phyloP scores from a whole-genome alignment of 2,329 filamentous ascomycete genomes.

The Aspergillus pseudoterreus region DNA sequence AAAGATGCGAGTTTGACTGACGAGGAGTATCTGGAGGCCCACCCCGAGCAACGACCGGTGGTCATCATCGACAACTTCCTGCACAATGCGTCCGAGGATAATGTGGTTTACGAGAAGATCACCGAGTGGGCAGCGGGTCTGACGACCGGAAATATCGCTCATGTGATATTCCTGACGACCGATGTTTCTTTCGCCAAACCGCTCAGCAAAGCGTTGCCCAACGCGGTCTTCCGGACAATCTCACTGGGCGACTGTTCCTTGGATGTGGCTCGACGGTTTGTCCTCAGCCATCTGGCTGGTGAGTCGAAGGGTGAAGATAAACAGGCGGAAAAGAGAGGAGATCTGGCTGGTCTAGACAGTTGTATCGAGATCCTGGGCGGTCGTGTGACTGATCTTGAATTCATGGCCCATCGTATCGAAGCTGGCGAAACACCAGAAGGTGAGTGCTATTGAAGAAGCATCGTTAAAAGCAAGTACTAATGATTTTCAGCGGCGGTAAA shows the following conservation, averaged over 20 bases:
- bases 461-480: slow-evolving; percentile 14
- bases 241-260: slow-evolving; percentile 82
- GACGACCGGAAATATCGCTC: slow-evolving; percentile 82
- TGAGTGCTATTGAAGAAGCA: slow-evolving; percentile 15
- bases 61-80: slow-evolving; percentile 91
- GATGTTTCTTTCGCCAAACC: slow-evolving; percentile 87
- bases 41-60: slow-evolving; percentile 77
- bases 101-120: slow-evolving; percentile 69
- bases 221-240: slow-evolving; percentile 84
- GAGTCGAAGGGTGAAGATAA: slow-evolving; percentile 35
- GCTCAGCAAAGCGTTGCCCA: slow-evolving; percentile 79
- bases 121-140: slow-evolving; percentile 86
- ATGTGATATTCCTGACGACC: slow-evolving; percentile 90
- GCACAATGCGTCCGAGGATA: slow-evolving; percentile 67
- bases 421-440: slow-evolving; percentile 74
- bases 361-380: slow-evolving; percentile 82
- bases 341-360: slow-evolving; percentile 70
- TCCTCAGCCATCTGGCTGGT: slow-evolving; percentile 72
- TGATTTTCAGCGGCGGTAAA: slow-evolving; percentile 61
- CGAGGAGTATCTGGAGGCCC: slow-evolving; percentile 84
- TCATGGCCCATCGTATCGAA: slow-evolving; percentile 84
- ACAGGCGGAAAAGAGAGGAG: slow-evolving; percentile 37
- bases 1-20: slow-evolving; percentile 69
- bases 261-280: slow-evolving; percentile 82
- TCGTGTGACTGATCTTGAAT: slow-evolving; percentile 91